These are phyloP conservation scores for Cubamyces sp. DNA, from an alignment of 768 basidiomycete genomes.

Conservation along the genomic window DNA sequence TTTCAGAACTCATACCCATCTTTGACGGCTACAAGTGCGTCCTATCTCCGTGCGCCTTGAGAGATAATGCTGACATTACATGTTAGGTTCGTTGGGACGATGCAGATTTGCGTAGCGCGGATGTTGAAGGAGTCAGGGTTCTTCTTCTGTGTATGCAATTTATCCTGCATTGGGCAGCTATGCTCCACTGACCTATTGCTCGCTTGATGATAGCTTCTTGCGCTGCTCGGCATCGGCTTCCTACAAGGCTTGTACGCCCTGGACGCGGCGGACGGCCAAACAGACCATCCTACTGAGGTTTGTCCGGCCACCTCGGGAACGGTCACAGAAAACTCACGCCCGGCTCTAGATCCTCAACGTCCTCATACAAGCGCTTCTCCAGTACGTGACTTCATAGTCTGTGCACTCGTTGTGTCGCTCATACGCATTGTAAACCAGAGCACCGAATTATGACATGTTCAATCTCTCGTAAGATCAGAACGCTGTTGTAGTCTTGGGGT, in stretches of 20 bases:
- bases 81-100: slow-evolving; percentile 79
- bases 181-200: not conserved
- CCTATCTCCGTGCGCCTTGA: not conserved
- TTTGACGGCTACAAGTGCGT: slow-evolving; percentile 81
- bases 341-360: slow-evolving; percentile 61
- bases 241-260: slow-evolving; percentile 86
- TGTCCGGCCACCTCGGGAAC: slow-evolving; percentile 13
- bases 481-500: too few species aligned
- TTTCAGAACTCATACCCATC: slow-evolving; percentile 74
- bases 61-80: not conserved
- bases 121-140: slow-evolving; percentile 94
- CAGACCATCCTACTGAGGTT: slow-evolving; percentile 56
- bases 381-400: slow-evolving; percentile 49
- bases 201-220: slow-evolving; percentile 60
- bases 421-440: slow-evolving; percentile 38
- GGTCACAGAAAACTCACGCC: not conserved
- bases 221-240: slow-evolving; percentile 84
- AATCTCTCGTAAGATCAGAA: slow-evolving; percentile 43
- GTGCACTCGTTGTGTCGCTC: not conserved
- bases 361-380: slow-evolving; percentile 80
- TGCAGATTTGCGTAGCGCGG: slow-evolving; percentile 91
- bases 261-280: slow-evolving; percentile 85
- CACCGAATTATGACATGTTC: slow-evolving; percentile 70
- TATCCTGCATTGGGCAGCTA: too few species aligned
- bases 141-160: slow-evolving; percentile 75